phyloP scores from a whole-genome alignment of 2,329 filamentous ascomycete species.

The Didymella sp. region DNA sequence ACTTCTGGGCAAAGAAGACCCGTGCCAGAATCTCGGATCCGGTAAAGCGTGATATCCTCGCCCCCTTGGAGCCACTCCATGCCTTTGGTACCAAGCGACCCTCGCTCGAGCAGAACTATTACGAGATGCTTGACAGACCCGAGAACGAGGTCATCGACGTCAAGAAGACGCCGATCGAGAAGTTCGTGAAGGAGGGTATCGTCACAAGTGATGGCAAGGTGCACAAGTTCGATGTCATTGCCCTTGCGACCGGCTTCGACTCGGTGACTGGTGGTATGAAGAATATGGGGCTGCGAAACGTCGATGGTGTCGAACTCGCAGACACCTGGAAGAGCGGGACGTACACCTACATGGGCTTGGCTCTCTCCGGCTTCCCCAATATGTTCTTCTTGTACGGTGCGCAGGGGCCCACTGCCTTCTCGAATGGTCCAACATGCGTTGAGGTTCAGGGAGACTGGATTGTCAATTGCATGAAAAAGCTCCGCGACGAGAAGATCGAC shows the following conservation, averaged over 20 bases:
- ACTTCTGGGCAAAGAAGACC: constrained; percentile 57
- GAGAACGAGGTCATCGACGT: constrained; percentile 55
- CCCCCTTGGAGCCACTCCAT: constrained; percentile 54
- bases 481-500: constrained; percentile 48
- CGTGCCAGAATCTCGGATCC: constrained; percentile 53
- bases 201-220: constrained; percentile 50
- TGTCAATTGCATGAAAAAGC: constrained; percentile 51
- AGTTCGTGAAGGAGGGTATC: constrained; percentile 51
- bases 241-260: constrained; percentile 57
- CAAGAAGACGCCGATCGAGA: constrained; percentile 51
- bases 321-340: constrained; percentile 54
- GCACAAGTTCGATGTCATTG: constrained; percentile 55
- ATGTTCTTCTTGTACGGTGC: constrained; percentile 51
- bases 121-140: constrained; percentile 54
- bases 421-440: constrained; percentile 55
- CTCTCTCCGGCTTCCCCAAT: constrained; percentile 47
- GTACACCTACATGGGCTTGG: constrained; percentile 54
- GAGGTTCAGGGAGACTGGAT: constrained; percentile 57
- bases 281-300: constrained; percentile 49
- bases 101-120: constrained; percentile 56
- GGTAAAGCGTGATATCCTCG: constrained; percentile 56
- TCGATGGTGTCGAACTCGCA: constrained; percentile 46
- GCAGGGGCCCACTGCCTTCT: constrained; percentile 56
- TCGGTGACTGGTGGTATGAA: constrained; percentile 54
- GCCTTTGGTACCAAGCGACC: constrained; percentile 58